Percentiles rank a stretch among this genome's conserved stretches.
Conservation (phyloP, 371 early-diverging fungal species). For the Circinella minor region DNA sequence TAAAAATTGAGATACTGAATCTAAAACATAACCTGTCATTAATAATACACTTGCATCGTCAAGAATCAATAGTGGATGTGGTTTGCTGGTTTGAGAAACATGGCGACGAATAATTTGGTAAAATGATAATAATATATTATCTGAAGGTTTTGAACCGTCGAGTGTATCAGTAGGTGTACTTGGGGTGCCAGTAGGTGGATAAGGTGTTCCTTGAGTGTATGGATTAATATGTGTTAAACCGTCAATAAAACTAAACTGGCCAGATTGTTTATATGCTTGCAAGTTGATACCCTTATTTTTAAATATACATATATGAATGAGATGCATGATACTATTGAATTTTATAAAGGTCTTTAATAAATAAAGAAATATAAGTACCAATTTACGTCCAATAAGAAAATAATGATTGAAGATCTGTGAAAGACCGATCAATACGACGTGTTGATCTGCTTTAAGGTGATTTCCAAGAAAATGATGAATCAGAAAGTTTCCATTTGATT, state of each 20-base stretch:
- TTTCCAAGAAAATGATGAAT: conserved; percentile 73
- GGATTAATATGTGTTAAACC: conserved; percentile 64
- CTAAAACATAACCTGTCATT: conserved; percentile 54
- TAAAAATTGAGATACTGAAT: conserved; percentile 50
- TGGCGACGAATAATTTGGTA: conserved; percentile 26
- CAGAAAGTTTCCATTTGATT: conserved; percentile 70
- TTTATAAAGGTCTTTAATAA: background rate
- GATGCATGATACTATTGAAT: background rate
- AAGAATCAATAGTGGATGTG: conserved; percentile 55
- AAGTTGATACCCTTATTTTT: conserved; percentile 64
- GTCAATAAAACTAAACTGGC: conserved; percentile 64
- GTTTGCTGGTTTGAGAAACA: conserved; percentile 16
- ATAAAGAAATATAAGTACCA: conserved; percentile 44
- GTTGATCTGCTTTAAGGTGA: conserved; percentile 61
- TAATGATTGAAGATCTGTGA: conserved; percentile 73
- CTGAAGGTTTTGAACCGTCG: conserved; percentile 21
- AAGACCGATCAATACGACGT: conserved; percentile 67
- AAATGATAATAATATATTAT: conserved; percentile 19
- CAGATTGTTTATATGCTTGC: conserved; percentile 53
- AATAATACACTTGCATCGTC: conserved; percentile 68
- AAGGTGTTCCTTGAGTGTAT: conserved; percentile 44
- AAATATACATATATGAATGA: background rate
- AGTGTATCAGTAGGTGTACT: conserved; percentile 43
- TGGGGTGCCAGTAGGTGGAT: conserved; percentile 41
- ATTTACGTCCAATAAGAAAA: conserved; percentile 66